Percentiles rank a stretch among this genome's conserved stretches.
Conservation (phyloP, 2,329 filamentous ascomycete species). For the Paraconiothyrium brasiliense region DNA sequence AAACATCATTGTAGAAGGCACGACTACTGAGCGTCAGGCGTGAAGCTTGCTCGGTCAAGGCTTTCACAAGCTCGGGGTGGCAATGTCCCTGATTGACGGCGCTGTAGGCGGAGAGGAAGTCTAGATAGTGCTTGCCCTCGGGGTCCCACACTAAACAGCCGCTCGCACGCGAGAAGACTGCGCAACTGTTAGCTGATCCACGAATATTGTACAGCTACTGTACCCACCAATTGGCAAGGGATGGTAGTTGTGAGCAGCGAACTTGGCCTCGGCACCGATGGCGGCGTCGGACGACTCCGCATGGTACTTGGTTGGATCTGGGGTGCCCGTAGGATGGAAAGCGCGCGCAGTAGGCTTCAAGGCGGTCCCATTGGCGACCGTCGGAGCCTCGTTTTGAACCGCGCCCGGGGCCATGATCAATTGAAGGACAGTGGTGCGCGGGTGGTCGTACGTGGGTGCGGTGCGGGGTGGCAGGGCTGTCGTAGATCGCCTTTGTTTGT, state of each 20-base stretch:
- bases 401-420: conserved; percentile 47
- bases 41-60: conserved; percentile 86
- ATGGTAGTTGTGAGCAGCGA: conserved; percentile 98
- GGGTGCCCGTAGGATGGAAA: conserved; percentile 49
- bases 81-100: conserved; percentile 98
- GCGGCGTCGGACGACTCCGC: conserved; percentile 80
- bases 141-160: conserved; percentile 96
- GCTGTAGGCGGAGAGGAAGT: conserved; percentile 97
- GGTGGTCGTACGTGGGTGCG: conserved; percentile 7
- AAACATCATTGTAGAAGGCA: conserved; percentile 98
- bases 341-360: conserved; percentile 50
- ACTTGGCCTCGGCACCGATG: conserved; percentile 81
- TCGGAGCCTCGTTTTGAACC: conserved; percentile 36
- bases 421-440: conserved; percentile 12
- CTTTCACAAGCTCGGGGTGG: conserved; percentile 93
- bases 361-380: conserved; percentile 37
- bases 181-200: conserved; percentile 22
- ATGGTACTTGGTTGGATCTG: conserved; percentile 67
- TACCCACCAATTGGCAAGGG: conserved; percentile 79
- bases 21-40: conserved; percentile 91
- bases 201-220: neutral
- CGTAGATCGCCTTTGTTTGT: conserved; percentile 16
- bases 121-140: conserved; percentile 89
- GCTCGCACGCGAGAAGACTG: conserved; percentile 77
- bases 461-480: conserved; percentile 17